Evolutionary conservation across 2,329 filamentous ascomycete species (phyloP).

Genomic region (Aspergillus pseudotamarii): DNA sequence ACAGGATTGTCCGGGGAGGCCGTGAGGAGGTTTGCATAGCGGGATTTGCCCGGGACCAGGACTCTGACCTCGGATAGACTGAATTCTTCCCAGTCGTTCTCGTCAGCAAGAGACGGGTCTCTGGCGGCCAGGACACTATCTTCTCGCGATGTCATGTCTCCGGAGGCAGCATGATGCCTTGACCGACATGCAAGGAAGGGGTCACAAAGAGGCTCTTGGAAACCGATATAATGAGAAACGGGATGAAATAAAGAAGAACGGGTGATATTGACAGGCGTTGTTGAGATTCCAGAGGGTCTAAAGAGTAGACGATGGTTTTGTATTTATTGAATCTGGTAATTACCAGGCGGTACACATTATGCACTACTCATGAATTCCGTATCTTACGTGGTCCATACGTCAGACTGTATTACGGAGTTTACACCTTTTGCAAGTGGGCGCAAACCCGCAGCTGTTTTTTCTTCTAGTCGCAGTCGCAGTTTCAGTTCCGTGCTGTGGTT

Average conservation of each 20-base stretch:
- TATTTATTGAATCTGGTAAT: constrained; percentile 4
- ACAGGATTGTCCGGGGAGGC: constrained; percentile 59
- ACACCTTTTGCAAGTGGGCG: background rate
- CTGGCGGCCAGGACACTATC: constrained; percentile 49
- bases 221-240: background rate
- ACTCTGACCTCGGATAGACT: constrained; percentile 59
- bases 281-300: constrained; percentile 1
- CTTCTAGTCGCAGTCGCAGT: background rate
- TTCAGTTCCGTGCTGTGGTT: background rate
- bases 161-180: constrained; percentile 37
- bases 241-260: background rate
- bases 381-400: background rate
- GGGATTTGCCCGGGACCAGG: constrained; percentile 50
- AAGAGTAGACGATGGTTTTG: background rate
- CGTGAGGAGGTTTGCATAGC: constrained; percentile 57
- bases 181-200: constrained; percentile 4
- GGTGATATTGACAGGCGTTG: constrained; percentile 5
- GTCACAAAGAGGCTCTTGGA: background rate
- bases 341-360: background rate
- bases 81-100: constrained; percentile 64
- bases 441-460: background rate
- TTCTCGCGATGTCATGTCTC: constrained; percentile 49
- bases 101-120: constrained; percentile 48
- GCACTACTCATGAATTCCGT: background rate
- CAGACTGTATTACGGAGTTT: background rate